phyloP scores from a whole-genome alignment of 768 basidiomycete genomes.

The Lactarius deliciosus region DNA sequence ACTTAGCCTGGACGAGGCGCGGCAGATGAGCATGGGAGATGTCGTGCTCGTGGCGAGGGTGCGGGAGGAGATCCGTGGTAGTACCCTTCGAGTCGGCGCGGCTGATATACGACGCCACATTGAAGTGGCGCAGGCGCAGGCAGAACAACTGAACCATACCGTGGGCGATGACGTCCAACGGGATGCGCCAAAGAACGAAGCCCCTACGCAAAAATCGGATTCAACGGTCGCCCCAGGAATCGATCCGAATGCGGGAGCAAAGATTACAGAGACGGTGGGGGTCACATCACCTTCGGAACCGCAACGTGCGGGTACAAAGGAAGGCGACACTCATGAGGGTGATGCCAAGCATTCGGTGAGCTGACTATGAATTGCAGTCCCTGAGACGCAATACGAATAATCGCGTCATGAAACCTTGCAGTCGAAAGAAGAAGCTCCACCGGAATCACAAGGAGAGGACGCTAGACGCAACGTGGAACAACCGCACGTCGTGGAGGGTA shows the following conservation, averaged over 20 bases:
- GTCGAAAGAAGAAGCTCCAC: no score
- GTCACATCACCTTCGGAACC: background rate
- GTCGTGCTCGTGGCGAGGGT: slow-evolving; percentile 12
- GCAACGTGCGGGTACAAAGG: background rate
- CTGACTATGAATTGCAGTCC: background rate
- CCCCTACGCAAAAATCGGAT: background rate
- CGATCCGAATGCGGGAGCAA: background rate
- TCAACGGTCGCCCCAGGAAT: background rate
- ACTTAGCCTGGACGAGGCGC: slow-evolving; percentile 18
- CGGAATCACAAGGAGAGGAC: background rate
- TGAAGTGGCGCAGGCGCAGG: no score
- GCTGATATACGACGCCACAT: slow-evolving; percentile 15
- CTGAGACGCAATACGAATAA: background rate
- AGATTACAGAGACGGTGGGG: background rate
- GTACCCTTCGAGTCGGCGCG: background rate
- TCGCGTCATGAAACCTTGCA: no score
- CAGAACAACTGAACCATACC: no score
- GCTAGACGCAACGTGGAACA: background rate
- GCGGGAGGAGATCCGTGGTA: background rate
- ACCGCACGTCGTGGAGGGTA: background rate
- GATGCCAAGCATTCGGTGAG: background rate
- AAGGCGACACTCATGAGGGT: background rate
- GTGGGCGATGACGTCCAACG: no score
- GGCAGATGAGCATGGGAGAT: slow-evolving; percentile 23
- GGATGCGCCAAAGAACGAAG: no score